A percentile compares a stretch with the other conserved stretches of the same genome.
Conservation (phyloP, 2,329 filamentous ascomycete genomes). For the Microdochium trichocladiopsis region DNA sequence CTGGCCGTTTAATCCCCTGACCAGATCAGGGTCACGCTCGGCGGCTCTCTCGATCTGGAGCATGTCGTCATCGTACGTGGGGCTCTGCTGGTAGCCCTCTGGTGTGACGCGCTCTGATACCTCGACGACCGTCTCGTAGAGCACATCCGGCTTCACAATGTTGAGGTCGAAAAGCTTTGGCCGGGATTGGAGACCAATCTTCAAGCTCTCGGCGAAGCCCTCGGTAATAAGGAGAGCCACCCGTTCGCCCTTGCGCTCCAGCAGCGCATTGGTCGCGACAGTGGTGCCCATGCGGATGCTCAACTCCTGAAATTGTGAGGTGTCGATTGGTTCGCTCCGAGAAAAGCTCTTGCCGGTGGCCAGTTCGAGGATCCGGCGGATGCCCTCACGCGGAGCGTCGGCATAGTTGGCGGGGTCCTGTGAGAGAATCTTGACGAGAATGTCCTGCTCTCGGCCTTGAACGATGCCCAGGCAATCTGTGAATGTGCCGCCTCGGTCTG, state of each 20-base stretch:
- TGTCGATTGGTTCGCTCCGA: constrained; percentile 73
- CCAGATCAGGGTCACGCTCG: constrained; percentile 45
- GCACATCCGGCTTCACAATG: constrained; percentile 77
- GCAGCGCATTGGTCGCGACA: constrained; percentile 83
- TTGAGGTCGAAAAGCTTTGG: constrained; percentile 88
- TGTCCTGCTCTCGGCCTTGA: constrained; percentile 65
- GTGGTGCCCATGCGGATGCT: constrained; percentile 96
- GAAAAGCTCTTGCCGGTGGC: constrained; percentile 72
- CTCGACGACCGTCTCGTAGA: constrained; percentile 83
- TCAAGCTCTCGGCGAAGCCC: constrained; percentile 80
- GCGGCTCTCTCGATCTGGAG: constrained; percentile 47
- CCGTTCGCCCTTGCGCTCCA: constrained; percentile 84
- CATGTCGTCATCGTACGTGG: constrained; percentile 48
- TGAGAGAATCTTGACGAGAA: constrained; percentile 82
- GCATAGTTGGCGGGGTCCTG: constrained; percentile 87
- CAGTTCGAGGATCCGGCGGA: constrained; percentile 74
- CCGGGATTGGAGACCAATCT: constrained; percentile 84
- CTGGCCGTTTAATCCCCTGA: constrained; percentile 68
- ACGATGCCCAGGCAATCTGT: constrained; percentile 87
- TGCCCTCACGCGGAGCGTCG: constrained; percentile 87
- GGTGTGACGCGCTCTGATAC: constrained; percentile 85
- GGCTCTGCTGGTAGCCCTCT: constrained; percentile 89
- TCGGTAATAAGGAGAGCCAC: constrained; percentile 83
- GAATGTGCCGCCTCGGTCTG: constrained; percentile 81
- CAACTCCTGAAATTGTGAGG: constrained; percentile 73